These are phyloP conservation scores for Pleoardoris graminearum DNA, from an alignment of 2,329 filamentous ascomycete species.

Conservation along the genomic window DNA sequence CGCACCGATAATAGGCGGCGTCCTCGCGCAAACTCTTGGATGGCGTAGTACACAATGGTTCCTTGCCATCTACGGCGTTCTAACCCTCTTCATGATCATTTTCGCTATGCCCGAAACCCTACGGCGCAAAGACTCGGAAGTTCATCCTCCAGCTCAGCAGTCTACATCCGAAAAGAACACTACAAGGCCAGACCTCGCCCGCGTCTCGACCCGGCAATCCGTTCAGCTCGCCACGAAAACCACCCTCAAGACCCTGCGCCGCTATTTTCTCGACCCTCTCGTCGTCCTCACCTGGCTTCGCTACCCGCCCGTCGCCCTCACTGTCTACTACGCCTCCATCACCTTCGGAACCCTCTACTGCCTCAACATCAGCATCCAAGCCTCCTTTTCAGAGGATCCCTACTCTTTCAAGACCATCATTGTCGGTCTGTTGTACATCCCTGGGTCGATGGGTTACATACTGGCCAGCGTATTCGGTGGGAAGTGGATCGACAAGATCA, in stretches of 20 bases:
- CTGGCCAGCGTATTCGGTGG: constrained; percentile 42
- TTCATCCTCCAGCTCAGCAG: constrained; percentile 3
- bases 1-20: constrained; percentile 39
- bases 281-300: constrained; percentile 44
- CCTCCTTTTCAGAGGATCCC: constrained; percentile 38
- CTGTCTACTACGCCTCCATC: constrained; percentile 47
- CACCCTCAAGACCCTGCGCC: constrained; percentile 30
- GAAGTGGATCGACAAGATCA: constrained; percentile 47
- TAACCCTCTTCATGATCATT: constrained; percentile 27
- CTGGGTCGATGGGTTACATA: constrained; percentile 43
- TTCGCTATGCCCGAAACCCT: constrained; percentile 37
- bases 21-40: constrained; percentile 27
- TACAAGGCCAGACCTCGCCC: constrained; percentile 22
- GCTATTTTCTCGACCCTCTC: constrained; percentile 47
- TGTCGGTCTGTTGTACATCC: constrained; percentile 46
- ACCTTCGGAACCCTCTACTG: constrained; percentile 47
- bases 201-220: constrained; percentile 40
- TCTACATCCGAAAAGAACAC: constrained; percentile 11
- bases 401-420: constrained; percentile 44
- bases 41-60: constrained; percentile 43
- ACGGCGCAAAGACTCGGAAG: constrained; percentile 14
- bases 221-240: constrained; percentile 39
- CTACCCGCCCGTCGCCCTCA: constrained; percentile 44
- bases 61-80: constrained; percentile 34
- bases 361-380: constrained; percentile 47